These are phyloP conservation scores for Marasmius oreades DNA, from an alignment of 1,284 basidiomycete genomes.

Conservation along the genomic window DNA sequence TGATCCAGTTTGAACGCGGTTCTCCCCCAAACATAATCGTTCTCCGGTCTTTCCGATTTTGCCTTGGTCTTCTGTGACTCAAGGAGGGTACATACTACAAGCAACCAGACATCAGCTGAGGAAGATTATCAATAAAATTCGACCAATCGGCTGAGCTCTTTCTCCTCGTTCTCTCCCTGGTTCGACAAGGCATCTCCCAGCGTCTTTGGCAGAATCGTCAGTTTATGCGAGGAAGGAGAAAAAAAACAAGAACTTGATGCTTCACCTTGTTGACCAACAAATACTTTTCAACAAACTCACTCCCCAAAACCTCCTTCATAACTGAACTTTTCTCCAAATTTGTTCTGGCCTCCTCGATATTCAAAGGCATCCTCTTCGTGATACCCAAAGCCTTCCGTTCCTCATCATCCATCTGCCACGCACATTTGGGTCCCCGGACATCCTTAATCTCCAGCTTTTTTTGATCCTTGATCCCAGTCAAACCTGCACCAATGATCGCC, in stretches of 20 bases:
- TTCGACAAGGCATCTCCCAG: conserved; percentile 7
- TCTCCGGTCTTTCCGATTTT: too few species aligned
- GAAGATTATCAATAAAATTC: conserved; percentile 16
- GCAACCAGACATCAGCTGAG: too few species aligned
- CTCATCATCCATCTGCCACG: conserved; percentile 22
- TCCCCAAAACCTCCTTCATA: conserved; percentile 17
- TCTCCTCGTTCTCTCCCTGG: conserved; percentile 10
- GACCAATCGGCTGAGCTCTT: conserved; percentile 7
- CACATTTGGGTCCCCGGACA: conserved; percentile 17
- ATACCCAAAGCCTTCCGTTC: conserved; percentile 22
- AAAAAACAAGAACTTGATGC: background rate
- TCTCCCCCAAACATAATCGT: too few species aligned
- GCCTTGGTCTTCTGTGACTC: too few species aligned
- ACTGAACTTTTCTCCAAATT: conserved; percentile 16
- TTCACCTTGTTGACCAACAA: conserved; percentile 22
- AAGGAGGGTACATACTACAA: too few species aligned
- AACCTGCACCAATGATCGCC: conserved; percentile 33
- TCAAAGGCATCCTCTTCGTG: conserved; percentile 24
- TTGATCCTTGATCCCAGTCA: conserved; percentile 25
- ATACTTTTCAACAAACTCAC: conserved; percentile 20
- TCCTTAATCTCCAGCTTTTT: conserved; percentile 18
- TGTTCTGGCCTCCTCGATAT: conserved; percentile 18
- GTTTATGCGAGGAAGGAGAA: background rate
- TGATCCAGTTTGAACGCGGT: too few species aligned
- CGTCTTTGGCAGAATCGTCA: background rate